Base-by-base conservation (phyloP, 352 stramenopile genomes). In the Phytophthora multivora region DNA sequence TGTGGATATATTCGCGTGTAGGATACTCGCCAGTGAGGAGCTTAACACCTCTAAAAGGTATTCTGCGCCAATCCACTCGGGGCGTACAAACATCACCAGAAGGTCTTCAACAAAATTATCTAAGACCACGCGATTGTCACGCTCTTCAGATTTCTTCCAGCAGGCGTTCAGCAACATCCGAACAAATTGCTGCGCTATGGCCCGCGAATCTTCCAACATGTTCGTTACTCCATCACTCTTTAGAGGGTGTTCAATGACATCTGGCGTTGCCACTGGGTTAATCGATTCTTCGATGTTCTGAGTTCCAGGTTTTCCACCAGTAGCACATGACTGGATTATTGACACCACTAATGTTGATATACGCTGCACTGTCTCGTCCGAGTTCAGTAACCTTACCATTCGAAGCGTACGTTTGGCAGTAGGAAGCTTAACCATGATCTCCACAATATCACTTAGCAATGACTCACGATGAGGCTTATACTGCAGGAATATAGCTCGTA, bases 101-200 rank as follows among this genome's bases (percentile, higher is more conserved):
- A 96, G 50, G 59, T 96, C 88, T 62, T 96, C 86, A 23, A 90
- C 67, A 52, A 95, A 91, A 36, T 94, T 89, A 15, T 95, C 88
- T 12, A 96, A 65, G 13, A 89, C 66, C 41, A 88, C 66, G 18
- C 86, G 83, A 63, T 88, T 82, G 50, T 93, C 81, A 30, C 80
- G 68, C 26, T 93, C 85, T 53, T 95, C 86, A 8, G 71, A 77
- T 61, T 93, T 95, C 65, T 93, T 95, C 69, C 91, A 77, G 51
- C 84, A 95, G 50, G 87, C 80, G 42, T 69, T 84, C 39, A 96
- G 47, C 41, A 96, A 52, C 13, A 68, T 50, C 13, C 56, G 36
- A 23, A 89, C 71, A 41, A 96, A 89, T 1, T 53, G 35, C 6
- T 59, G 56, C 2, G 79, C 79, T 56, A 55, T 81, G 2, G 75